Conservation (phyloP, 2,329 filamentous ascomycete genomes). For the Beauveria australis region DNA sequence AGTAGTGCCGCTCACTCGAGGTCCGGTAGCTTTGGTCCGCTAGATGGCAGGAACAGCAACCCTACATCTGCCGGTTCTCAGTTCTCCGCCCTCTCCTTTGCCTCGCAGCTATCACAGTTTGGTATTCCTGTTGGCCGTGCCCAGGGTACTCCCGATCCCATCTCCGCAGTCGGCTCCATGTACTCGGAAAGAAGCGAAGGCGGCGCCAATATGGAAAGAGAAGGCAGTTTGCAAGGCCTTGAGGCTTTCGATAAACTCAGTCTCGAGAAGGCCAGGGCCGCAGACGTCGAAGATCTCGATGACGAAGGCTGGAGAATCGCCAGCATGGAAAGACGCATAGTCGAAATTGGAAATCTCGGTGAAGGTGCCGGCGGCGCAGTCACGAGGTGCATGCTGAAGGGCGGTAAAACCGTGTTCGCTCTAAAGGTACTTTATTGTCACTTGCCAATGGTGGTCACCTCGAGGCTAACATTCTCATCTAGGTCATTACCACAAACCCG, state of each 20-base stretch:
- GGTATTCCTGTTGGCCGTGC: conserved; percentile 58
- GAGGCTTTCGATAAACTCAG: conserved; percentile 73
- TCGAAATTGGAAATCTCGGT: conserved; percentile 81
- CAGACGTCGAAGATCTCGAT: conserved; percentile 91
- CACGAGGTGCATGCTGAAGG: conserved; percentile 80
- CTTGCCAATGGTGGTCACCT: neutral
- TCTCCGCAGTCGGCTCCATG: conserved; percentile 78
- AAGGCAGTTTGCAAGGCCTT: conserved; percentile 69
- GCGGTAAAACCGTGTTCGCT: conserved; percentile 89
- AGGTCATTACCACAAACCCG: conserved; percentile 97
- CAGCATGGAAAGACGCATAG: conserved; percentile 77
- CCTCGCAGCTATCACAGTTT: conserved; percentile 59
- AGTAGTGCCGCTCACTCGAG: conserved; percentile 71
- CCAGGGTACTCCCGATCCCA: conserved; percentile 69
- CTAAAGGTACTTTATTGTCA: conserved; percentile 61
- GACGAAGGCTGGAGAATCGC: conserved; percentile 94
- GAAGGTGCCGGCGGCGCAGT: conserved; percentile 95
- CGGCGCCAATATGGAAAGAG: conserved; percentile 69
- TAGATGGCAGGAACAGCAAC: conserved; percentile 69
- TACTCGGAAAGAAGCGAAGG: conserved; percentile 76
- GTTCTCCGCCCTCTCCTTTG: conserved; percentile 76
- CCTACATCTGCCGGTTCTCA: conserved; percentile 83
- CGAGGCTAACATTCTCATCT: conserved; percentile 12
- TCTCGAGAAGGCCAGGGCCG: conserved; percentile 69
- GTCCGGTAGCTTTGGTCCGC: conserved; percentile 72